Percentiles rank a stretch among this genome's conserved stretches.
Evolutionary conservation across 1,139 yeast species (phyloP).

Genomic region (Tardiomyces digboiensis): DNA sequence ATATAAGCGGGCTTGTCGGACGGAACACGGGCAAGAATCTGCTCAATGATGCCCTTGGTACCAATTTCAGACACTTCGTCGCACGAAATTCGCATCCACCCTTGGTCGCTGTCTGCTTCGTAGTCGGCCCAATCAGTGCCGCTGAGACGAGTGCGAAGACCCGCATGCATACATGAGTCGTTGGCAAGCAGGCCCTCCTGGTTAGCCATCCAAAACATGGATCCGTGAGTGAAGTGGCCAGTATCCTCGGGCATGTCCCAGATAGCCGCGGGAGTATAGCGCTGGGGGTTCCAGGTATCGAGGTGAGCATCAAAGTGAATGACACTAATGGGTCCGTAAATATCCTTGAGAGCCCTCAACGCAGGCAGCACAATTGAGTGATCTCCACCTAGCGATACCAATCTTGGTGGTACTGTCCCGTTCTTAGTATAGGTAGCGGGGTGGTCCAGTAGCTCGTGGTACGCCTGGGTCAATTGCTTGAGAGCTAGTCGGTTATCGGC

Average conservation of each 20-base stretch:
- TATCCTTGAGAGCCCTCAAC: constrained; percentile 46
- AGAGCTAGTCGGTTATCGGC: constrained; percentile 65
- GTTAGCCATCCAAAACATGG: constrained; percentile 72
- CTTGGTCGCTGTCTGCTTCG: constrained; percentile 52
- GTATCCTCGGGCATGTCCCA: constrained; percentile 46
- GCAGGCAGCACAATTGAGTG: constrained; percentile 68
- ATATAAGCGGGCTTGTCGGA: constrained; percentile 55
- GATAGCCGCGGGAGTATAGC: constrained; percentile 42
- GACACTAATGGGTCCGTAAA: constrained; percentile 56
- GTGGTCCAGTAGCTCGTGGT: constrained; percentile 42
- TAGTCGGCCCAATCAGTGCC: constrained; percentile 49
- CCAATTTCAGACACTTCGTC: constrained; percentile 55
- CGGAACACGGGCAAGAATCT: constrained; percentile 41
- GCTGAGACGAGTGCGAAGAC: constrained; percentile 57
- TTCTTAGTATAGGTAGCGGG: constrained; percentile 12
- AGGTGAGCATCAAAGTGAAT: constrained; percentile 75
- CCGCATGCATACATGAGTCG: constrained; percentile 55
- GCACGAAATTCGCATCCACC: constrained; percentile 54
- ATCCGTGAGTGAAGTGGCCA: constrained; percentile 59
- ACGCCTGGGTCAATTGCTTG: constrained; percentile 58
- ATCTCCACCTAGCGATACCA: constrained; percentile 69
- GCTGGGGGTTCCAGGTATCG: constrained; percentile 69
- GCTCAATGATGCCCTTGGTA: constrained; percentile 38
- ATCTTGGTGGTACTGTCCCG: constrained; percentile 36
- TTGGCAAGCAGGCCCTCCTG: constrained; percentile 53